These are phyloP conservation scores for Citrus medica DNA, from an alignment of 345 rosid genomes.

Conservation along the genomic window DNA sequence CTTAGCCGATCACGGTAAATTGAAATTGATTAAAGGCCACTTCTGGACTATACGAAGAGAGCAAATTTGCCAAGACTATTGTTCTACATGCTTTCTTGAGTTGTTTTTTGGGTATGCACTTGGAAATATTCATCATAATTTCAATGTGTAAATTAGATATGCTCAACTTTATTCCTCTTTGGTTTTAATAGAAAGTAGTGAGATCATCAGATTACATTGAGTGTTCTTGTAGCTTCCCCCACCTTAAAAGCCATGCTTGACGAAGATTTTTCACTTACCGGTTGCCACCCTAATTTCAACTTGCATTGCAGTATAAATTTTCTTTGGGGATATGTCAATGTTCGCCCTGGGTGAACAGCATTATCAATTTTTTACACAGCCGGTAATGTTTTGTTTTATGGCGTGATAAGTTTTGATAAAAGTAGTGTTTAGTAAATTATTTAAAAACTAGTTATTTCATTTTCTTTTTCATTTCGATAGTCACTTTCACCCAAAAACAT, in stretches of 20 bases:
- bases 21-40: neutral
- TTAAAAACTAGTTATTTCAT: too few species aligned
- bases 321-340: too few species aligned
- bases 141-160: constrained; percentile 12
- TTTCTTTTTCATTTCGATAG: too few species aligned
- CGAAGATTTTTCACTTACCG: neutral
- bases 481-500: too few species aligned
- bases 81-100: neutral
- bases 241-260: neutral
- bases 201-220: neutral
- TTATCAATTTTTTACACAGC: too few species aligned
- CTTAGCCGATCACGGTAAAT: neutral
- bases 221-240: neutral
- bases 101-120: neutral
- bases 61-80: neutral
- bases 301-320: too few species aligned
- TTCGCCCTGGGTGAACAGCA: too few species aligned
- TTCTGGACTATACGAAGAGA: neutral
- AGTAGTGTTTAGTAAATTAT: too few species aligned
- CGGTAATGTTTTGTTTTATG: too few species aligned
- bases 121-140: neutral
- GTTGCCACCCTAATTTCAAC: too few species aligned
- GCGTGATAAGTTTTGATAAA: too few species aligned
- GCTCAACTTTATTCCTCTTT: neutral
- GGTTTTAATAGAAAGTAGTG: neutral